Conservation (phyloP, 2,329 filamentous ascomycete species). For the Trichoderma sp. region DNA sequence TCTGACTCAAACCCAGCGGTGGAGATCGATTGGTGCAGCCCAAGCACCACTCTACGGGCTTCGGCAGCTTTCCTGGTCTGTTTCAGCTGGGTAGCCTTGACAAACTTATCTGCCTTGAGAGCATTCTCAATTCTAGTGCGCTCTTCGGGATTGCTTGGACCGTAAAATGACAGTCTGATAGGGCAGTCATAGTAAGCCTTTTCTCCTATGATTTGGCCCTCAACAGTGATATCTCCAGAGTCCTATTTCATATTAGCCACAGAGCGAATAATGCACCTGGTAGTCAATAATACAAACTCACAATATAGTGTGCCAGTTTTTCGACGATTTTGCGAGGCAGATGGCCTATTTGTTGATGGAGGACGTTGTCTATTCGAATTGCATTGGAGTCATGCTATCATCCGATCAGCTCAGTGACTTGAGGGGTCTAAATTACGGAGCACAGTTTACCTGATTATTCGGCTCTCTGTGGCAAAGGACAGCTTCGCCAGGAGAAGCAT, state of each 20-base stretch:
- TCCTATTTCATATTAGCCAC: constrained; percentile 45
- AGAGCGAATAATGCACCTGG: no score
- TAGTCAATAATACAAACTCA: constrained; percentile 38
- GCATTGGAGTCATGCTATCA: constrained; percentile 70
- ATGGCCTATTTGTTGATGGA: constrained; percentile 75
- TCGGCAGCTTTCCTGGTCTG: constrained; percentile 57
- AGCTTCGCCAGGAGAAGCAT: constrained; percentile 63
- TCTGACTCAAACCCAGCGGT: constrained; percentile 40
- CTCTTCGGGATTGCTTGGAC: constrained; percentile 58
- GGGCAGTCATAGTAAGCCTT: constrained; percentile 74
- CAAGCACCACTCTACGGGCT: constrained; percentile 47
- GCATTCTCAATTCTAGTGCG: constrained; percentile 58
- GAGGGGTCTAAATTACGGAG: not conserved
- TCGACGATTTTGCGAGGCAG: constrained; percentile 65
- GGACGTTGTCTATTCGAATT: constrained; percentile 76
- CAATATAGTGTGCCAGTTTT: constrained; percentile 75
- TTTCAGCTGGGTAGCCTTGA: constrained; percentile 59
- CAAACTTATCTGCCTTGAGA: constrained; percentile 66
- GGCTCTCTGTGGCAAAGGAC: constrained; percentile 67
- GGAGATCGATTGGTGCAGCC: constrained; percentile 42
- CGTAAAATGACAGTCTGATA: constrained; percentile 68
- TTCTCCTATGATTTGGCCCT: constrained; percentile 67
- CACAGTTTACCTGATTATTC: constrained; percentile 52
- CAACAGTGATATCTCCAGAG: constrained; percentile 60
- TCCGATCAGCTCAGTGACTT: not conserved